Evolutionary conservation across 148 eudicot genomes (phyloP).

Genomic region (Camellia sinensis): DNA sequence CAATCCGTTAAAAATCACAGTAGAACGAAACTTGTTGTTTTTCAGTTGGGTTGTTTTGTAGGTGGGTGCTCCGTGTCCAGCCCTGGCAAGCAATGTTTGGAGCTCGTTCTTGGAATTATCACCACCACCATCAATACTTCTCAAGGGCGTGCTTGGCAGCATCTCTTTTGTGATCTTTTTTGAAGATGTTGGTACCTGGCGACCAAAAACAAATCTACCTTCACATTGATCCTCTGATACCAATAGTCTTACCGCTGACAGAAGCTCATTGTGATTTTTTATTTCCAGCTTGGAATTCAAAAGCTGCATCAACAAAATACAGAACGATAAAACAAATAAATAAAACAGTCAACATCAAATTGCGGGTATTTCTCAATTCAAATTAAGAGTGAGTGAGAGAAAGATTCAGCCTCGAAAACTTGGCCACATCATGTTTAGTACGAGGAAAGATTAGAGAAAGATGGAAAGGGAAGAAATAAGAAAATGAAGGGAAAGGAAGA

Average conservation of each 20-base stretch:
- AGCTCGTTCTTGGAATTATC: conserved; percentile 79
- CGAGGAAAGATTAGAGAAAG: no score
- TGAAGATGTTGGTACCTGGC: conserved; percentile 49
- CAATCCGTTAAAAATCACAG: conserved; percentile 70
- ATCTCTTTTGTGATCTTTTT: conserved; percentile 39
- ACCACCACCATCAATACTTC: conserved; percentile 28
- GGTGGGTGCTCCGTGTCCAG: conserved; percentile 71
- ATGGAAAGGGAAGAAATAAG: no score
- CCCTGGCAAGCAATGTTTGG: conserved; percentile 77
- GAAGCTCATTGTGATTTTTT: conserved; percentile 46
- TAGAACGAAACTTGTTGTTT: conserved; percentile 67
- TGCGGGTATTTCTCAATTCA: background rate
- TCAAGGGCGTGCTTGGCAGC: background rate
- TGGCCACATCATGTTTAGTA: no score
- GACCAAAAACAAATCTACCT: conserved; percentile 86
- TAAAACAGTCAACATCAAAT: background rate
- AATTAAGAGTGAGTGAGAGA: background rate
- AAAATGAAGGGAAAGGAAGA: background rate
- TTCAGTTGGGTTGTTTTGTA: conserved; percentile 74
- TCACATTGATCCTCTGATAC: conserved; percentile 76
- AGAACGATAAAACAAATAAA: background rate
- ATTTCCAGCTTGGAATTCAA: conserved; percentile 56
- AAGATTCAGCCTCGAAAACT: background rate
- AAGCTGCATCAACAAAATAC: conserved; percentile 44
- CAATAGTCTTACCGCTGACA: conserved; percentile 64